Percentiles rank a stretch among this genome's conserved stretches.
Conservation (phyloP, 495 filamentous ascomycete species). For the Xanthoparmelia taractica region DNA sequence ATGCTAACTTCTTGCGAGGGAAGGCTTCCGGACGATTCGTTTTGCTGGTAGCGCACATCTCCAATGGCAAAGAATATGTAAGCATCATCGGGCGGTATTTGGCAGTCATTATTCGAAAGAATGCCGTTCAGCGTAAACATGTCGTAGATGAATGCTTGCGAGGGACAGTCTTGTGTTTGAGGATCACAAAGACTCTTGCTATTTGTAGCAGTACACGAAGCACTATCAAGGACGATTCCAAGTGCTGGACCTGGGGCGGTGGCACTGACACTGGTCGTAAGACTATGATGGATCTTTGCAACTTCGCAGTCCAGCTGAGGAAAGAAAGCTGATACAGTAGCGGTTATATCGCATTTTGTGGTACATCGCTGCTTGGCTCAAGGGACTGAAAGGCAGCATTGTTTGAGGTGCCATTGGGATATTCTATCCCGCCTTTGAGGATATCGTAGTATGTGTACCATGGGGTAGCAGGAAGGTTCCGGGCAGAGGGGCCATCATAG, state of each 20-base stretch:
- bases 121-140: not conserved
- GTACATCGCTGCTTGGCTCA: not conserved
- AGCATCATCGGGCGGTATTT: not conserved
- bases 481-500: not conserved
- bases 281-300: not conserved
- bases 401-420: not conserved
- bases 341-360: not conserved
- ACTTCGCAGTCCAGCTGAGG: slow-evolving; percentile 1
- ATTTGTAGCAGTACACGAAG: not conserved
- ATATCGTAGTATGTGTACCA: slow-evolving; percentile 1
- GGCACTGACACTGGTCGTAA: not conserved
- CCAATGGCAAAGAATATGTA: not conserved
- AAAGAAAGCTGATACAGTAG: not conserved
- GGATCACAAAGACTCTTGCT: not conserved
- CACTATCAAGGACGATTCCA: not conserved
- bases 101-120: not conserved
- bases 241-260: not conserved
- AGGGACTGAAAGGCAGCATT: not conserved
- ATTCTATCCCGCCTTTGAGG: not conserved
- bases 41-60: not conserved
- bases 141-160: not conserved
- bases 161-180: slow-evolving; percentile 1
- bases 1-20: not conserved
- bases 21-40: not conserved
- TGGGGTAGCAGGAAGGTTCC: not conserved